A percentile compares a stretch with the other conserved stretches of the same genome.
Conservation (phyloP, 768 basidiomycete species). For the Mycena pura region DNA sequence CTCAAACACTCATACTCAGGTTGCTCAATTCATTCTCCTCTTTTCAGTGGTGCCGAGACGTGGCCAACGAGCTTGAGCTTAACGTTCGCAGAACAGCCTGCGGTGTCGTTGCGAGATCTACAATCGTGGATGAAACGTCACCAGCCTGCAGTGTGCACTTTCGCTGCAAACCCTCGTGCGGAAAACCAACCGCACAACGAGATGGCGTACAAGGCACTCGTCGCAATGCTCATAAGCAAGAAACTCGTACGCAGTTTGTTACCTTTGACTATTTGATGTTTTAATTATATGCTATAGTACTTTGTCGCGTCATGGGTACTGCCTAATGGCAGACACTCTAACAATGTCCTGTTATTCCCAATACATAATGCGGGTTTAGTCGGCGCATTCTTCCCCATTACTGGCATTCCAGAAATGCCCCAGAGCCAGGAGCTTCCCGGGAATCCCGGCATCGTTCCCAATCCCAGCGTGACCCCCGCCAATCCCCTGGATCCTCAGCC, state of each 20-base stretch:
- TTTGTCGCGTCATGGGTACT: constrained; percentile 58
- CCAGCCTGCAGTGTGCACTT: constrained; percentile 48
- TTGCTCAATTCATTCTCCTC: not conserved
- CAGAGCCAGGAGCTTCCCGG: constrained; percentile 33
- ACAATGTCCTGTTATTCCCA: constrained; percentile 57
- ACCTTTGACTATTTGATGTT: not conserved
- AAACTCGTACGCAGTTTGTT: constrained; percentile 48
- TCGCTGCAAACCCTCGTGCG: constrained; percentile 38
- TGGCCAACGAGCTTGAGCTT: constrained; percentile 60
- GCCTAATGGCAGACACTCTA: constrained; percentile 48
- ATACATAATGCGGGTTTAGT: constrained; percentile 38
- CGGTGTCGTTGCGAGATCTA: constrained; percentile 48
- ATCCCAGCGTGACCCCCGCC: constrained; percentile 6
- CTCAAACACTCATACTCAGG: not conserved
- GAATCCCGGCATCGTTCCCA: constrained; percentile 8
- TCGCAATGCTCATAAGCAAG: constrained; percentile 48
- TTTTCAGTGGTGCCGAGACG: constrained; percentile 52
- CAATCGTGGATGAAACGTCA: constrained; percentile 54
- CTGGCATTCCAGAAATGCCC: constrained; percentile 60
- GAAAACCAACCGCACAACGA: constrained; percentile 51
- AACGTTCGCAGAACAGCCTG: constrained; percentile 46
- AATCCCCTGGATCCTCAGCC: not conserved
- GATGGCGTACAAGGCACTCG: constrained; percentile 47
- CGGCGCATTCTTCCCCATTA: constrained; percentile 57
- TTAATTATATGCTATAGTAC: constrained; percentile 42